Conservation (phyloP, 371 early-diverging fungal genomes). For the Mortierella sp. region DNA sequence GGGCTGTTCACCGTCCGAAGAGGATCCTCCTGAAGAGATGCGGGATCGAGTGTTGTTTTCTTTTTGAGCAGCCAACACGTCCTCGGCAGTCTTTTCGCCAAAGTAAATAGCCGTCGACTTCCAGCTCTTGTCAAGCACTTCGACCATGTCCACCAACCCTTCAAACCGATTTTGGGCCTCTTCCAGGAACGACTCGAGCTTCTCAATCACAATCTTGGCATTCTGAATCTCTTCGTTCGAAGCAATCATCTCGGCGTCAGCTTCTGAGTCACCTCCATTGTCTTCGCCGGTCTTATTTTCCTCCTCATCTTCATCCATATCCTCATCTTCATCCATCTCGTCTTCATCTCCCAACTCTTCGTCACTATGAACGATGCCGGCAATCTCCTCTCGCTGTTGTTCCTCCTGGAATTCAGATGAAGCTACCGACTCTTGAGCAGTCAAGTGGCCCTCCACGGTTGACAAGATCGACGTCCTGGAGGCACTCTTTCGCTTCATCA, state of each 20-base stretch:
- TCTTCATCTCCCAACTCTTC: background rate
- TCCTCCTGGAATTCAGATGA: no score
- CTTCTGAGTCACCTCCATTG: background rate
- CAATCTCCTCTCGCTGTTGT: no score
- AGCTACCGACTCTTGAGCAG: no score
- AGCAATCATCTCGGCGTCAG: background rate
- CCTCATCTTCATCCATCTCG: background rate
- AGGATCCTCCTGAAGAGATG: no score
- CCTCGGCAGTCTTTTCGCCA: conserved; percentile 41
- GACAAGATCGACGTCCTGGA: no score
- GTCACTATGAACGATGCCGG: no score
- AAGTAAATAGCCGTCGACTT: conserved; percentile 44
- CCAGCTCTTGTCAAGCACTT: conserved; percentile 40
- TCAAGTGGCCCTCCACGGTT: no score
- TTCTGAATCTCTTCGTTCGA: conserved; percentile 18
- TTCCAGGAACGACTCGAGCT: conserved; percentile 31
- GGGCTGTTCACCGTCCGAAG: background rate
- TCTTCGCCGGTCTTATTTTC: background rate
- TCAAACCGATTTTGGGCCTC: conserved; percentile 38
- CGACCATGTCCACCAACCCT: conserved; percentile 38
- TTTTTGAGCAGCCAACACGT: background rate
- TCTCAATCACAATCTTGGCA: conserved; percentile 17
- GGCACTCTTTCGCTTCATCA: background rate
- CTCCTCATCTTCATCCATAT: background rate
- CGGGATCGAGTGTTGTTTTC: background rate